phyloP scores from a whole-genome alignment of 2,329 filamentous ascomycete species.

The Xylaria sp. region DNA sequence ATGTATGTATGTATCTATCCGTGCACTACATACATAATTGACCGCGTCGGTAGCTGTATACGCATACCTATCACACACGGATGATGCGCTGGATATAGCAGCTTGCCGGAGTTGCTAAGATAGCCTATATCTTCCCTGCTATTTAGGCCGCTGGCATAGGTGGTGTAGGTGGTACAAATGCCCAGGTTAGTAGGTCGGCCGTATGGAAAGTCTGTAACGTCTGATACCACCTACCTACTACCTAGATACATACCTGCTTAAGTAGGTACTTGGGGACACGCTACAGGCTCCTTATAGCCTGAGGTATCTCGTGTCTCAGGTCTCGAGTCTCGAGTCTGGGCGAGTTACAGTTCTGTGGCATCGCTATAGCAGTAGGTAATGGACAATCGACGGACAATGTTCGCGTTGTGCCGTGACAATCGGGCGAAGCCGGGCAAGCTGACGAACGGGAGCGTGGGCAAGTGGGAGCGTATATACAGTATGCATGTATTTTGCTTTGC shows the following conservation, averaged over 20 bases:
- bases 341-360: conserved; percentile 5
- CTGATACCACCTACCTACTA: not conserved
- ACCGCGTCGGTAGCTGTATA: not conserved
- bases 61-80: not conserved
- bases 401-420: conserved; percentile 16
- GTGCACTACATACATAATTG: not conserved
- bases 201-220: not conserved
- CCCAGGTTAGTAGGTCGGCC: not conserved
- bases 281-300: no score
- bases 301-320: no score
- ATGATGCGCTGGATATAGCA: not conserved
- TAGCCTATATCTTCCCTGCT: not conserved
- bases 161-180: not conserved
- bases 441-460: conserved; percentile 13
- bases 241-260: not conserved
- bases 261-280: no score
- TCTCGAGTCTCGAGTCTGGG: not conserved
- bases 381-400: not conserved
- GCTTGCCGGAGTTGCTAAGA: not conserved
- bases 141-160: conserved; percentile 5
- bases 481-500: conserved; percentile 15
- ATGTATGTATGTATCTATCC: not conserved
- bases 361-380: not conserved
- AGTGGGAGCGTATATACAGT: conserved; percentile 3
- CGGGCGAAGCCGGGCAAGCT: conserved; percentile 35